Evolutionary conservation across 257 asterid genomes (phyloP).

Genomic region (Datura wrightii): DNA sequence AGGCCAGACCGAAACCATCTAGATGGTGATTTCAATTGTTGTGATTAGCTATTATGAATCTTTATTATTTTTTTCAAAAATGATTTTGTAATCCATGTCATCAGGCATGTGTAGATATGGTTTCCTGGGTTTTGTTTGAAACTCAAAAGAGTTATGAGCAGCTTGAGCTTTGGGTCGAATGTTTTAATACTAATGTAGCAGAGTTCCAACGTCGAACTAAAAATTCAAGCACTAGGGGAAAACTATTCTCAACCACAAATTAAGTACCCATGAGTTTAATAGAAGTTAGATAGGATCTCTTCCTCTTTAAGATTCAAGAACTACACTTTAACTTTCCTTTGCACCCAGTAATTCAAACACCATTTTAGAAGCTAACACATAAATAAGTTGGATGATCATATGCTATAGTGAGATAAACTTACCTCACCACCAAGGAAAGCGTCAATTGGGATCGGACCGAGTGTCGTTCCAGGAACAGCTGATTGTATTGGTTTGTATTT

Average conservation of each 20-base stretch:
- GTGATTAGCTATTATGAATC: constrained; percentile 20
- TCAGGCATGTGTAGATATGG: not conserved
- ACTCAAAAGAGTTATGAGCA: not conserved
- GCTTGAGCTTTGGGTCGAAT: not conserved
- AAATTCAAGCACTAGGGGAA: not conserved
- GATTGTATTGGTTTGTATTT: constrained; percentile 95
- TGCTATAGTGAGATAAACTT: constrained; percentile 35
- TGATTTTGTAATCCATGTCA: not conserved
- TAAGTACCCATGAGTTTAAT: not conserved
- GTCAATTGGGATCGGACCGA: constrained; percentile 95
- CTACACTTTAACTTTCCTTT: not conserved
- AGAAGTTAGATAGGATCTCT: not conserved
- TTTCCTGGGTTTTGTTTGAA: constrained; percentile 14
- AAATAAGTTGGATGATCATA: not conserved
- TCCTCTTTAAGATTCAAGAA: not conserved
- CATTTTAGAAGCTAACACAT: not conserved
- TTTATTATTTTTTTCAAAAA: not conserved
- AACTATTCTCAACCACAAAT: not conserved
- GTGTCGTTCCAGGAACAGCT: constrained; percentile 99
- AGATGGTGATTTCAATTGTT: not conserved
- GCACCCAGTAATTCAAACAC: constrained; percentile 1
- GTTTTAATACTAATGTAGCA: constrained; percentile 4
- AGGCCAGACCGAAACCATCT: no score
- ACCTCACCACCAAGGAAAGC: constrained; percentile 96
- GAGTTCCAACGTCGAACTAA: not conserved